A percentile compares a stretch with the other conserved stretches of the same genome.
Evolutionary conservation across 2,329 filamentous ascomycete species (phyloP).

Genomic region (Aspergillus sp.): DNA sequence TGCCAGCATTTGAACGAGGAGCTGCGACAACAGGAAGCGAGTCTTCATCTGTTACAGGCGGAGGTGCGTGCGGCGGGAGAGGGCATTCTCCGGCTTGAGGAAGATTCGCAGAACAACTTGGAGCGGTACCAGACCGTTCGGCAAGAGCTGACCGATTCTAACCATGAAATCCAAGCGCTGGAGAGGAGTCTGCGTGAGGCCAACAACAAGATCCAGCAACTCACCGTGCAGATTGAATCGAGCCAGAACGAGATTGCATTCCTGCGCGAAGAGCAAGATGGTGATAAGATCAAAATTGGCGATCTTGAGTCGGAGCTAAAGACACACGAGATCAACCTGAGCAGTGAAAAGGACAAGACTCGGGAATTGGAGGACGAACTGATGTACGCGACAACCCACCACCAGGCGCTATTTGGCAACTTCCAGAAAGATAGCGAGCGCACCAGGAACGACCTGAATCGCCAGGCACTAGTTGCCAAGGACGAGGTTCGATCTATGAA

Average conservation of each 20-base stretch:
- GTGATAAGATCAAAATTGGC: constrained; percentile 95
- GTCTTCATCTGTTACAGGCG: constrained; percentile 81
- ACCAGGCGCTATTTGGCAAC: constrained; percentile 74
- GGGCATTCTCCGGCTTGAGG: constrained; percentile 75
- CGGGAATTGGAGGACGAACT: constrained; percentile 67
- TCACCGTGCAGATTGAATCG: constrained; percentile 86
- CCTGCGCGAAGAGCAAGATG: constrained; percentile 90
- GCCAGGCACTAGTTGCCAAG: constrained; percentile 69
- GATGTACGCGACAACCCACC: constrained; percentile 70
- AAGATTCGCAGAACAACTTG: constrained; percentile 73
- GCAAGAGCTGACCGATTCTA: constrained; percentile 71
- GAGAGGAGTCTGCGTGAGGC: constrained; percentile 77
- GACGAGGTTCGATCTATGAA: constrained; percentile 76
- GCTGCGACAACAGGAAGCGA: constrained; percentile 68
- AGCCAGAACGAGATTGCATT: constrained; percentile 90
- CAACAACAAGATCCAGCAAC: constrained; percentile 76
- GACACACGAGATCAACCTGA: constrained; percentile 67
- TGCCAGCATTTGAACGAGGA: constrained; percentile 62
- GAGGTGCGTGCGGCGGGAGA: constrained; percentile 92
- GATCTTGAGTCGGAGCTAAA: constrained; percentile 79
- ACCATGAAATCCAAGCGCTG: constrained; percentile 75
- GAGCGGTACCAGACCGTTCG: constrained; percentile 75
- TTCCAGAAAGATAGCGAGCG: constrained; percentile 95
- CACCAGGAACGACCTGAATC: constrained; percentile 84
- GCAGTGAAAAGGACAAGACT: constrained; percentile 72